Base-by-base conservation (phyloP, 805 yeast genomes). In the Saccharomycopsis fibuligera region DNA sequence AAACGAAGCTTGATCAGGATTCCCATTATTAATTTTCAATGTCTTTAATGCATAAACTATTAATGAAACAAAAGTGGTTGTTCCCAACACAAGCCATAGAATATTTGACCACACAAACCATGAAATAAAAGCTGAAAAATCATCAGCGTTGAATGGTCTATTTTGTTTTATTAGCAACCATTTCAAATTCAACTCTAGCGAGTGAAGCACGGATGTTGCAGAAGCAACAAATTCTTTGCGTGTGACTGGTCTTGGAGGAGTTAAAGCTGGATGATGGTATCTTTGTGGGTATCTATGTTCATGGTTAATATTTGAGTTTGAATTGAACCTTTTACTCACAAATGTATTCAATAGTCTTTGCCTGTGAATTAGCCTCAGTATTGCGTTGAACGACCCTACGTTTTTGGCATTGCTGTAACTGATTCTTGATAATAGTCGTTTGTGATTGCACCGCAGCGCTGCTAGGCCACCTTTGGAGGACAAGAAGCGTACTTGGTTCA, bases 51-150 rank as follows among this genome's bases (percentile, higher is more conserved):
- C 73, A 63, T 83, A 80, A 10, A 93, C 72, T 1, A 90, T 72
- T 40, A 89, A 61, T 4, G 97, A 89, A 24, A 87, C 78, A 62
- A 91, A 91, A 1, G 98, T 88, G 1, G 99, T 93, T 9, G 99
- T 91, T 8, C 91, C 97, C 23, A 90, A 66, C 19, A 88, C 68
- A 46, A 93, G 74, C 67, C 95, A 70, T 6, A 87, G 63, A 1
- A 85, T 81, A 60, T 93, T 91, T 2, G 96, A 95, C 61, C 93
- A 82, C 43, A 93, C 75, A 25, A 93, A 68, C 96, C 98, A 90
- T 5, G 96, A 86, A 50, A 91, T 78, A 54, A 93, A 73, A 2
- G 98, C 98, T 31, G 88, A 77, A 48, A 89, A 75, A 59, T 91
- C 97, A 65, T 93, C 98, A n/a, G 86, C 78, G 61, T 84, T 90